Conservation (phyloP, 352 stramenopile species). For the Pythium angustatum region DNA sequence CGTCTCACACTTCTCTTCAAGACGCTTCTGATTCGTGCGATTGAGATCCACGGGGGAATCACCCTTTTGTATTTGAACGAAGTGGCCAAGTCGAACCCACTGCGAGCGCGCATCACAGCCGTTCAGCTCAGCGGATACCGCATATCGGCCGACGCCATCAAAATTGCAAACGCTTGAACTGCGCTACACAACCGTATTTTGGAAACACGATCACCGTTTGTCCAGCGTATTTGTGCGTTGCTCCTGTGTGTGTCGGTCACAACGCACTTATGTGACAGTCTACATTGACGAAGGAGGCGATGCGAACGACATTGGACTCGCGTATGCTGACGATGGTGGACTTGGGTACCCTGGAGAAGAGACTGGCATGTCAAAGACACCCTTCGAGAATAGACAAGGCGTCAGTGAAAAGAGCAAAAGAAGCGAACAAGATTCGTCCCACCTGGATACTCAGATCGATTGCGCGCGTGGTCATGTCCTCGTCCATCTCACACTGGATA, state of each 20-base stretch:
- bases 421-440: not conserved
- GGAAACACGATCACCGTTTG: too few species aligned
- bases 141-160: conserved; percentile 47
- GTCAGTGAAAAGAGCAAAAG: not conserved
- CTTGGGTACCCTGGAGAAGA: conserved; percentile 39
- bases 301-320: conserved; percentile 25
- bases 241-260: too few species aligned
- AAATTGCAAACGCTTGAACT: conserved; percentile 56
- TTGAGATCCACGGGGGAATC: conserved; percentile 69
- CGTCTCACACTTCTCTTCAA: conserved; percentile 66
- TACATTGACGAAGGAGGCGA: conserved; percentile 25
- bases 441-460: conserved; percentile 81
- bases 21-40: conserved; percentile 54
- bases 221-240: too few species aligned
- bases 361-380: conserved; percentile 68
- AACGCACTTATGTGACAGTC: not conserved
- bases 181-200: too few species aligned
- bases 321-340: conserved; percentile 36
- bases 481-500: conserved; percentile 77
- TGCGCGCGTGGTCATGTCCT: conserved; percentile 77
- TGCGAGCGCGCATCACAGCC: conserved; percentile 68
- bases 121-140: conserved; percentile 72
- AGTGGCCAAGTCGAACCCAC: conserved; percentile 77
- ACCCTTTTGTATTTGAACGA: conserved; percentile 78
- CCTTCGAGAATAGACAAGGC: conserved; percentile 30